These are phyloP conservation scores for Melampsora abietis-canadensis DNA, from an alignment of 1,284 basidiomycete species.

Conservation along the genomic window DNA sequence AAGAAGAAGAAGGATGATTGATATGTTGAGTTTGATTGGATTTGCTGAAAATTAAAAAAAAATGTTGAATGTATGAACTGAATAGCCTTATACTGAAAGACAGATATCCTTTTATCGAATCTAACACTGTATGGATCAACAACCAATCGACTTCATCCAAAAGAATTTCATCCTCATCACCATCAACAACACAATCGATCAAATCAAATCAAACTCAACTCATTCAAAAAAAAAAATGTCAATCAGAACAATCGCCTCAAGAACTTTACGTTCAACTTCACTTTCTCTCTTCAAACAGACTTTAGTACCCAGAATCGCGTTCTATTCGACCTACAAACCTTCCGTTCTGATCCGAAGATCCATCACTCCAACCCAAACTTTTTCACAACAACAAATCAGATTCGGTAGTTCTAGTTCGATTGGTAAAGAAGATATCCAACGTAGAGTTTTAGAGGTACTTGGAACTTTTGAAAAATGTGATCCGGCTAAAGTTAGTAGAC, in stretches of 20 bases:
- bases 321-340: conserved; percentile 20
- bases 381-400: conserved; percentile 17
- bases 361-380: conserved; percentile 2
- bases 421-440: conserved; percentile 65
- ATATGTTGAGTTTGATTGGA: too few species aligned
- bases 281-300: not conserved
- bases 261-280: not conserved
- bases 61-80: too few species aligned
- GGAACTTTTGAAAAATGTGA: conserved; percentile 95
- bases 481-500: conserved; percentile 64
- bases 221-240: not conserved
- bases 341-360: not conserved
- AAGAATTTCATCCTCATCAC: too few species aligned
- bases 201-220: too few species aligned
- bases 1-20: too few species aligned
- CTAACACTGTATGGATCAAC: too few species aligned
- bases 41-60: too few species aligned
- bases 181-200: too few species aligned
- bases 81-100: too few species aligned
- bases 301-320: conserved; percentile 1
- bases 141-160: too few species aligned
- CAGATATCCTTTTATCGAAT: too few species aligned
- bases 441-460: conserved; percentile 80
- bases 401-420: conserved; percentile 33
- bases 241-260: not conserved